These are phyloP conservation scores for Pythium folliculosum DNA, from an alignment of 352 stramenopile genomes.

Conservation along the genomic window DNA sequence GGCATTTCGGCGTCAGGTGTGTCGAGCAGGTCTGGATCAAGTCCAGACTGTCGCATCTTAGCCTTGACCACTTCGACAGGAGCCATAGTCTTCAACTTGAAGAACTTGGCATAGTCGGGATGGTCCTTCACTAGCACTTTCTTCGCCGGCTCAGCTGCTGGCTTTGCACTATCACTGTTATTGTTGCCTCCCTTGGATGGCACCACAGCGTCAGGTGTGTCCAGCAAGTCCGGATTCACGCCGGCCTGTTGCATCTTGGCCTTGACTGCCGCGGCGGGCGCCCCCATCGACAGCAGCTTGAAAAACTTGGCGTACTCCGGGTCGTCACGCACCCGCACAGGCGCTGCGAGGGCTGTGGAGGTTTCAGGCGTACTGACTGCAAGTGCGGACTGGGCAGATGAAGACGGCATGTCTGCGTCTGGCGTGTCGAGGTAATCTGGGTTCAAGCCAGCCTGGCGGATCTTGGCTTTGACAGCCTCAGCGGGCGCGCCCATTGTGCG, in stretches of 20 bases:
- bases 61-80: slow-evolving; percentile 54
- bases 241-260: slow-evolving; percentile 74
- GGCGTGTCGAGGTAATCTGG: slow-evolving; percentile 65
- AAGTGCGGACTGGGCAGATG: too few relatives aligned
- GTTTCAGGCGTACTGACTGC: neutral
- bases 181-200: slow-evolving; percentile 20
- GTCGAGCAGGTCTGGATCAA: slow-evolving; percentile 68
- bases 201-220: slow-evolving; percentile 60
- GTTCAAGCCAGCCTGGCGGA: slow-evolving; percentile 56
- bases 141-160: slow-evolving; percentile 10
- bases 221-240: slow-evolving; percentile 53
- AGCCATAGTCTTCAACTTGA: slow-evolving; percentile 71
- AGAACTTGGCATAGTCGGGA: slow-evolving; percentile 66
- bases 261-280: slow-evolving; percentile 53
- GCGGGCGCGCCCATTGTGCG: slow-evolving; percentile 51
- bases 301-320: slow-evolving; percentile 51
- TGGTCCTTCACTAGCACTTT: slow-evolving; percentile 61
- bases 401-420: slow-evolving; percentile 25
- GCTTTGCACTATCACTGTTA: slow-evolving; percentile 20
- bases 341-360: neutral
- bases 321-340: slow-evolving; percentile 17
- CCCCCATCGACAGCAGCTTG: slow-evolving; percentile 68
- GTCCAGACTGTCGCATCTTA: slow-evolving; percentile 58
- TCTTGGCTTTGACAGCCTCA: slow-evolving; percentile 59
- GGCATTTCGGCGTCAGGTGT: slow-evolving; percentile 53